Evolutionary conservation across 768 basidiomycete species (phyloP).

Genomic region (Tylopilus subfusipes): DNA sequence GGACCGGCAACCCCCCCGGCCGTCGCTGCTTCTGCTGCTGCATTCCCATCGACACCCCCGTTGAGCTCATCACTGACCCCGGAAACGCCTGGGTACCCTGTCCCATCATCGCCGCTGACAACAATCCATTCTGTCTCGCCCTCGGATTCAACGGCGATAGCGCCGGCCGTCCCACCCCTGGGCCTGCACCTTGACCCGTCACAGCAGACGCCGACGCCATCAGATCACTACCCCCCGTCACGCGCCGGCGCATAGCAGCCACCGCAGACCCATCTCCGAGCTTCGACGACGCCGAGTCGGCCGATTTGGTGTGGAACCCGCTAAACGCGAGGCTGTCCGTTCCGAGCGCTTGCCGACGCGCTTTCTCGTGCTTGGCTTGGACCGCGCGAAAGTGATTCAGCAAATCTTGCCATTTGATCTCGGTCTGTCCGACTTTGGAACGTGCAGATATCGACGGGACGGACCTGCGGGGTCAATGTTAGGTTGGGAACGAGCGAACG

Average conservation of each 20-base stretch:
- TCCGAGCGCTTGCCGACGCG: constrained; percentile 75
- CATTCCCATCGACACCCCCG: constrained; percentile 23
- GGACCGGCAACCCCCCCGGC: constrained; percentile 32
- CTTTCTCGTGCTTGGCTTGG: constrained; percentile 89
- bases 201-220: constrained; percentile 10
- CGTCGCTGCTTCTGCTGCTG: constrained; percentile 41
- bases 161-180: constrained; percentile 37
- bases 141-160: constrained; percentile 75
- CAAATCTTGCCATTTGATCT: constrained; percentile 97
- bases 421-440: constrained; percentile 77
- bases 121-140: constrained; percentile 48
- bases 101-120: constrained; percentile 35
- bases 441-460: constrained; percentile 46
- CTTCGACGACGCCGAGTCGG: constrained; percentile 10
- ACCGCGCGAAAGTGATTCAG: constrained; percentile 87
- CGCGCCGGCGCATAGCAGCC: constrained; percentile 52
- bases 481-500: neutral
- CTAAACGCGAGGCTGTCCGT: constrained; percentile 52
- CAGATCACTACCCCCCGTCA: constrained; percentile 51
- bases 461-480: constrained; percentile 31
- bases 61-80: constrained; percentile 9
- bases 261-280: neutral
- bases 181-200: constrained; percentile 8
- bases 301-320: constrained; percentile 37
- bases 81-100: constrained; percentile 35